Base-by-base conservation (phyloP, 345 rosid genomes). In the Trapa incisa region DNA sequence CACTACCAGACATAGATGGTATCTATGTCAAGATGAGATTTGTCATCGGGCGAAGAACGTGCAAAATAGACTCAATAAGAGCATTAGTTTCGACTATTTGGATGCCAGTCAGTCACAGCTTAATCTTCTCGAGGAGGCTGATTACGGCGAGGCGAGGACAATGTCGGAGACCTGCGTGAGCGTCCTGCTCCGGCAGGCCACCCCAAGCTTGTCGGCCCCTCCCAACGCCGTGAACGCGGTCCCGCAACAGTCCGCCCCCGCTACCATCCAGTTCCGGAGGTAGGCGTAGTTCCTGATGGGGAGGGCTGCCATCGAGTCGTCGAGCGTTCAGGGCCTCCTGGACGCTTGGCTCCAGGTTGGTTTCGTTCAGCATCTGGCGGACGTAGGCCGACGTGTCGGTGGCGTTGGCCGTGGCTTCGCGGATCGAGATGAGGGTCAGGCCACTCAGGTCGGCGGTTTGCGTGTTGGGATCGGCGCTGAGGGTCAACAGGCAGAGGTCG, bases 251-350 rank as follows among this genome's bases (percentile, higher is more conserved):
- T 71, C 75, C 0, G 85, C 64, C 0, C 96, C 88, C 0, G 81
- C 78, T 1, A 67, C 48, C 17, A 90, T 73, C 89, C 83, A 86
- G 13, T 61, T 52, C 12, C 50, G 66, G 5, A 80, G 82, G 41
- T 88, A 87, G 0, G 50, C 43, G 36, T 15, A 75, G 14, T 75
- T 79, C 41, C 77, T 74, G 0, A 76, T 74, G 4, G 80, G 58
- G 74, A 87, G 64, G 39, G 86, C 87, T 0, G 88, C 85, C 1
- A 84, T 38, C 32, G 88, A 78, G 68, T 82, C 81, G 5, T 87
- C 92, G 0, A 90, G 85, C 67, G 0, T 68, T 67, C 38, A 90
- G 84, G 17, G 77, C 74, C 76, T 93, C 88, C 68, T 90, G 80
- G 3, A 76, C 61, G 0, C 73, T 64, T 0, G 91, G 95, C 5